A percentile compares a stretch with the other conserved stretches of the same genome.
Evolutionary conservation across 1,284 basidiomycete species (phyloP).

Genomic region (Sporisorium scitamineum): DNA sequence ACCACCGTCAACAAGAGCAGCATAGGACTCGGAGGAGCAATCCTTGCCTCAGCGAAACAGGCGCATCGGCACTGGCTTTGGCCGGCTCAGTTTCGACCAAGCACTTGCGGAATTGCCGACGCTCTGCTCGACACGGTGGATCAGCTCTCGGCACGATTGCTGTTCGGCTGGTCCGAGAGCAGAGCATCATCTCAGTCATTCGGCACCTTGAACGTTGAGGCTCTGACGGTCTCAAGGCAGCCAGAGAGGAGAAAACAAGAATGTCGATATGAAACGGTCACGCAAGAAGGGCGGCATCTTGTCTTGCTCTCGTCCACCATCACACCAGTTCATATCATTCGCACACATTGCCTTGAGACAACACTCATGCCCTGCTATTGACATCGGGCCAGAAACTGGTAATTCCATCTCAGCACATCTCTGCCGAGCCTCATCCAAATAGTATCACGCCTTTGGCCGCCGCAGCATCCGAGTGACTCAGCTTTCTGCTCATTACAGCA

Average conservation of each 20-base stretch:
- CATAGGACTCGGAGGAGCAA: no score
- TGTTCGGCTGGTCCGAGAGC: slow-evolving; percentile 2
- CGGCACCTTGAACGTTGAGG: neutral
- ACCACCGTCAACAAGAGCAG: neutral
- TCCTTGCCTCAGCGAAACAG: neutral
- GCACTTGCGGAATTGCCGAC: slow-evolving; percentile 1
- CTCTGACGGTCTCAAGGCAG: neutral
- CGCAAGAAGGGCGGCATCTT: neutral
- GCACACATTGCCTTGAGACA: neutral
- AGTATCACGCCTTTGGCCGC: neutral
- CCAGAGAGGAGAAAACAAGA: neutral
- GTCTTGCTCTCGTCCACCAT: slow-evolving; percentile 1
- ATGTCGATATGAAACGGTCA: neutral
- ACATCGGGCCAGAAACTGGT: neutral
- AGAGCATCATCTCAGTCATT: neutral
- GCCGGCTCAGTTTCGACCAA: neutral
- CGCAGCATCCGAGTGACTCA: slow-evolving; percentile 4
- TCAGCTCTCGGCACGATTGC: neutral
- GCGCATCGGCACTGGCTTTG: neutral
- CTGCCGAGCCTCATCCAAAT: neutral
- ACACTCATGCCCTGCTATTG: neutral
- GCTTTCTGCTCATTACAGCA: neutral
- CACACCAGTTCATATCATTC: neutral
- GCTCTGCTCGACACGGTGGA: no score
- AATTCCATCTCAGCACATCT: neutral